Conservation (phyloP, 164 flowering plant genomes). For the Magnolia changhungtana region DNA sequence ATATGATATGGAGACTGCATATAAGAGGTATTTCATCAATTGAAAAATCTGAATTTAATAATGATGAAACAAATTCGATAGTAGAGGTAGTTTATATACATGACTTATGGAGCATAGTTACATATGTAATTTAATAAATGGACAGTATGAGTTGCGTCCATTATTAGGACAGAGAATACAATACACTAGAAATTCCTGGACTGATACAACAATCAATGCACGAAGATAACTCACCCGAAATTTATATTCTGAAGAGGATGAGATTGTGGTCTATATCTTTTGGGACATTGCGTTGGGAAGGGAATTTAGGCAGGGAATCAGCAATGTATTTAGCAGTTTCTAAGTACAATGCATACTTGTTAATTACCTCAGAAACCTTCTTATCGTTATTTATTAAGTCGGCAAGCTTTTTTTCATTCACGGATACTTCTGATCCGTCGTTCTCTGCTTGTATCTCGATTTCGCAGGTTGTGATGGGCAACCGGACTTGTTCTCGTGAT, state of each 20-base stretch:
- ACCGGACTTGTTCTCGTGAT: not conserved
- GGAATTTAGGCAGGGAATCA: conserved; percentile 44
- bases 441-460: not conserved
- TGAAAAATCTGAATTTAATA: too few relatives aligned
- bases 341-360: conserved; percentile 34
- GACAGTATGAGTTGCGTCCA: too few relatives aligned
- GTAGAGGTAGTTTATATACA: too few relatives aligned
- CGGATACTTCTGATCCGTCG: not conserved
- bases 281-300: conserved; percentile 37
- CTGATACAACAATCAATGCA: too few relatives aligned
- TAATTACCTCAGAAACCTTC: not conserved
- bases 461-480: not conserved
- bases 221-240: too few relatives aligned
- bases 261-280: conserved; percentile 35
- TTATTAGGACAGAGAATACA: too few relatives aligned
- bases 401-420: not conserved
- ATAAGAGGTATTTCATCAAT: too few relatives aligned
- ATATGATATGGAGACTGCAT: too few relatives aligned
- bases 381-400: not conserved
- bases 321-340: conserved; percentile 44
- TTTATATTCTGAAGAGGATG: conserved; percentile 41
- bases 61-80: too few relatives aligned
- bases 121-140: too few relatives aligned
- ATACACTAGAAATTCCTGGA: too few relatives aligned
- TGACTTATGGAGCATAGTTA: too few relatives aligned